A percentile compares a stretch with the other conserved stretches of the same genome.
Conservation (phyloP, 139 green algal species). For the Chlamydomonas sp. region DNA sequence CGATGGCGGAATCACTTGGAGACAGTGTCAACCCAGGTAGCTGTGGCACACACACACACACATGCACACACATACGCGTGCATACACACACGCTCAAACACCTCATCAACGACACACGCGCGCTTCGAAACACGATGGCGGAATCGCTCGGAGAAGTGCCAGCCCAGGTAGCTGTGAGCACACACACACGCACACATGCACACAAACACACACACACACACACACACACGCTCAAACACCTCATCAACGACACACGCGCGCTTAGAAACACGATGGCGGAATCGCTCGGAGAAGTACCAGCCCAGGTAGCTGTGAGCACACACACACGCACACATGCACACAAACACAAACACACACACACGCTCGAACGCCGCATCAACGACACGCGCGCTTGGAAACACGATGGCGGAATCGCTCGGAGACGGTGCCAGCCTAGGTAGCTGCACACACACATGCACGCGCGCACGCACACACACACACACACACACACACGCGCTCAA, state of each 20-base stretch:
- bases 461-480: slow-evolving; percentile 12
- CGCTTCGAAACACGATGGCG: no score
- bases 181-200: not conserved
- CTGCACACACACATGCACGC: slow-evolving; percentile 3
- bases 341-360: not conserved
- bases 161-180: not conserved
- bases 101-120: not conserved
- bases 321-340: not conserved
- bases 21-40: no score
- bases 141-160: not conserved
- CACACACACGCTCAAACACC: not conserved
- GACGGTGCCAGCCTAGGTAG: no score
- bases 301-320: not conserved
- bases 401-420: no score
- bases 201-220: not conserved
- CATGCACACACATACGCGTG: not conserved
- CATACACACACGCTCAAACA: not conserved
- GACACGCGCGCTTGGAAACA: no score
- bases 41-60: not conserved
- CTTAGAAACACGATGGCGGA: no score
- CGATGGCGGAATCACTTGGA: no score
- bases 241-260: no score
- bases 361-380: not conserved
- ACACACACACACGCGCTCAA: slow-evolving; percentile 10
- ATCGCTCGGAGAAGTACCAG: no score